Percentiles rank a stretch among this genome's conserved stretches.
Evolutionary conservation across 352 stramenopile species (phyloP).

Genomic region (Pythium dissotocum): DNA sequence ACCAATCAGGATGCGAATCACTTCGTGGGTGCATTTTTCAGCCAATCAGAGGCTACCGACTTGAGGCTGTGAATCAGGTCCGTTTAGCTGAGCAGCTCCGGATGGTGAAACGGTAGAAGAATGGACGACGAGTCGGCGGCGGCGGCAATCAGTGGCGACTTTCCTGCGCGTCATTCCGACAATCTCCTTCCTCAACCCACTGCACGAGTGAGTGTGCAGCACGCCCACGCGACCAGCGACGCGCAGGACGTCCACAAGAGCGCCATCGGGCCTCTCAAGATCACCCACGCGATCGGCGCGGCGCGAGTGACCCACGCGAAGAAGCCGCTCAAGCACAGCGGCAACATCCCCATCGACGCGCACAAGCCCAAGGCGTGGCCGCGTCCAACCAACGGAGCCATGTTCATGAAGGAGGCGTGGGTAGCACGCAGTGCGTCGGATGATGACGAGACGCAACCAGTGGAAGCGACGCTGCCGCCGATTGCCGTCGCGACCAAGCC

Average conservation of each 20-base stretch:
- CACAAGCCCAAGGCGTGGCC: conserved; percentile 1
- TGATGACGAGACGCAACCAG: neutral
- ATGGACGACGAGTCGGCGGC: neutral
- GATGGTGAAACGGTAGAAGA: conserved; percentile 8
- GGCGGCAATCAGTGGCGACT: neutral
- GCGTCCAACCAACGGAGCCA: neutral
- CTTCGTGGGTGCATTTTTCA: conserved; percentile 7
- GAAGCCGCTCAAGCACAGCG: neutral
- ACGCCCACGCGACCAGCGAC: neutral
- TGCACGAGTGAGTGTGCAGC: neutral
- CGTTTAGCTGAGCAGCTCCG: conserved; percentile 18
- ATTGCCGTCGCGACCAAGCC: neutral
- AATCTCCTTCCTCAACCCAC: neutral
- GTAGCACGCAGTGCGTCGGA: neutral
- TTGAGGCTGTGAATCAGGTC: neutral
- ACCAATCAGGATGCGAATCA: conserved; percentile 9
- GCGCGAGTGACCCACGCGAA: neutral
- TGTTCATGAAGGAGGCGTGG: conserved; percentile 1
- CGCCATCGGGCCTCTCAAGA: conserved; percentile 1
- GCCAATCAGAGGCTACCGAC: conserved; percentile 2
- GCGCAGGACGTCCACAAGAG: neutral
- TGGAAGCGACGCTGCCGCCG: neutral
- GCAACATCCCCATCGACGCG: neutral
- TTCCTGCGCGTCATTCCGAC: neutral
- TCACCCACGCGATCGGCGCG: neutral